phyloP scores from a whole-genome alignment of 352 stramenopile genomes.

The Globisporangium splendens region DNA sequence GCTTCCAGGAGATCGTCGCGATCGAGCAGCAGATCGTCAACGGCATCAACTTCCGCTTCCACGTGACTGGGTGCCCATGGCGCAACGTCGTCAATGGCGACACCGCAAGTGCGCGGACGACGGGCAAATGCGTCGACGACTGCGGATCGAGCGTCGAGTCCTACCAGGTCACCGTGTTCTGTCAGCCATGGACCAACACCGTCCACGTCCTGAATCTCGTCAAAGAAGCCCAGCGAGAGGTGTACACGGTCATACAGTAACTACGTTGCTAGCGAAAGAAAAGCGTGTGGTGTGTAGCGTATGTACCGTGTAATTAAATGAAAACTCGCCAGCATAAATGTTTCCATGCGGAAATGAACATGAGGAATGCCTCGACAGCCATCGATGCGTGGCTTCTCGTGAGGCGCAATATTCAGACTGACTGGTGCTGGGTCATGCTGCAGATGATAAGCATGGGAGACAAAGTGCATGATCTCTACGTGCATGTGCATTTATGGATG shows the following conservation, averaged over 20 bases:
- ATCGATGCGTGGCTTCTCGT: too few species aligned
- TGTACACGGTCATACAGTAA: not conserved
- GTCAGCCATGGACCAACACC: slow-evolving; percentile 45
- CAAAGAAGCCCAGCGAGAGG: slow-evolving; percentile 3
- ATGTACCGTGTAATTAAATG: not conserved
- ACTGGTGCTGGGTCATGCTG: too few species aligned
- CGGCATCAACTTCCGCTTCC: slow-evolving; percentile 60
- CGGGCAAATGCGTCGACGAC: slow-evolving; percentile 20
- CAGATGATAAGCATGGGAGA: too few species aligned
- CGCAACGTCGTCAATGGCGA: slow-evolving; percentile 2
- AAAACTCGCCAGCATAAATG: too few species aligned
- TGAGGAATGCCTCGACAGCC: too few species aligned
- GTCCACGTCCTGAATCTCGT: slow-evolving; percentile 33
- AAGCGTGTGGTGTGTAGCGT: not conserved
- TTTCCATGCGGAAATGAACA: too few species aligned
- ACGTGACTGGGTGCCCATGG: slow-evolving; percentile 32
- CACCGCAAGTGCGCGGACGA: not conserved
- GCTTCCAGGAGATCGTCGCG: slow-evolving; percentile 36
- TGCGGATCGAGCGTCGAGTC: slow-evolving; percentile 19
- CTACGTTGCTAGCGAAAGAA: not conserved
- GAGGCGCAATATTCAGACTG: too few species aligned
- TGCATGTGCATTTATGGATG: too few species aligned
- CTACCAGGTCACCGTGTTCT: slow-evolving; percentile 45
- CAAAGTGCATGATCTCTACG: too few species aligned
- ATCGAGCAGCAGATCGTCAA: slow-evolving; percentile 63